These are phyloP conservation scores for Petunia secreta DNA, from an alignment of 257 asterid species.

Conservation along the genomic window DNA sequence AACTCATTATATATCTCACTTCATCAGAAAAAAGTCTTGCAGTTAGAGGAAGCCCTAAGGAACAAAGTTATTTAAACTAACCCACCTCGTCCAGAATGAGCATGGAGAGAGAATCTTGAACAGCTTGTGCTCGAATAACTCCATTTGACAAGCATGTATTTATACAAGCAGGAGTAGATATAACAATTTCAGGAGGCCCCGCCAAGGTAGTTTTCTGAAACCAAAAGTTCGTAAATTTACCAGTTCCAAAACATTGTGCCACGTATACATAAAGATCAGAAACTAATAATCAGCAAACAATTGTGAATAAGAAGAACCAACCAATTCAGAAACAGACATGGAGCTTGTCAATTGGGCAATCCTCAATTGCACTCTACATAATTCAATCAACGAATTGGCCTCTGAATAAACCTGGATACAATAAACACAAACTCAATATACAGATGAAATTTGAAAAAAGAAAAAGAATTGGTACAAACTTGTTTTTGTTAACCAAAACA, in stretches of 20 bases:
- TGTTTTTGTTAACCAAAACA: no score
- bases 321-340: conserved; percentile 80
- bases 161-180: conserved; percentile 90
- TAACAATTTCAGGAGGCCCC: conserved; percentile 76
- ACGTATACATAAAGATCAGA: background rate
- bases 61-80: background rate
- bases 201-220: conserved; percentile 76
- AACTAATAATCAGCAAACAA: background rate
- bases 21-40: background rate
- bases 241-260: background rate
- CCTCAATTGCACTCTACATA: conserved; percentile 77
- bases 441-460: background rate
- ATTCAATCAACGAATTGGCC: conserved; percentile 66
- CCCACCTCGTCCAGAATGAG: conserved; percentile 95
- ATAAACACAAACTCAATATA: background rate
- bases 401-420: conserved; percentile 67
- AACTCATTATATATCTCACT: background rate
- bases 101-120: conserved; percentile 80
- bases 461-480: no score
- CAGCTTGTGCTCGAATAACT: conserved; percentile 61
- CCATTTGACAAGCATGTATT: conserved; percentile 64
- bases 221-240: conserved; percentile 12
- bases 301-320: conserved; percentile 39
- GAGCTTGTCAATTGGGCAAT: conserved; percentile 73
- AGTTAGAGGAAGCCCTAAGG: background rate